Base-by-base conservation (phyloP, 345 rosid species). In the Viola odorata region DNA sequence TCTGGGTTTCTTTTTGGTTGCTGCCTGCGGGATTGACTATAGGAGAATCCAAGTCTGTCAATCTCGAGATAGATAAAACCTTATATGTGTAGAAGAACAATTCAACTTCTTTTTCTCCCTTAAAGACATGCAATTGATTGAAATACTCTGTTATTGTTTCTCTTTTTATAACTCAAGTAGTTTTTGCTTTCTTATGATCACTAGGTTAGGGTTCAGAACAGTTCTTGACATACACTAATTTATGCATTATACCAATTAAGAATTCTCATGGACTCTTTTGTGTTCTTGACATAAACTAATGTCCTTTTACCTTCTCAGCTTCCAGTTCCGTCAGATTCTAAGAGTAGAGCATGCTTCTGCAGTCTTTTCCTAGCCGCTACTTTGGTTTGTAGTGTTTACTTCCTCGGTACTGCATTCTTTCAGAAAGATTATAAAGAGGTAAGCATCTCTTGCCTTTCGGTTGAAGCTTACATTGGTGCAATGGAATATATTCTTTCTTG, bases 351-450 rank as follows among this genome's bases (percentile, higher is more conserved):
- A 39, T 82, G 84, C 69, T 68, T 91, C 53, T 81, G 77, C 66
- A 81, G 77, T 60, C 53, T 84, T 61, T 74, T 86, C 15, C 12
- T 81, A 32, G 66, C 75, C 1, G 73, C 77, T 60, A 63, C 84
- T 56, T 70, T 91, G 57, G 58, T 87, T 11, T 83, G 76, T 51
- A 77, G 81, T 48, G 87, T 79, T 63, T 91, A 81, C 80, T 82
- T 86, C 74, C 61, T 85, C 50, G 70, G 85, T 45, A 57, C 75
- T 69, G 76, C 84, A 49, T 74, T 75, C 41, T 50, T 79, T 16
- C 72, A 67, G 41, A 57, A 79, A 72, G 78, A 84, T 50, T 76
- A 84, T 61, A 84, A 71, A 69, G 81, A 80, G 65, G 98, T 89
- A 75, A 53, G 84, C 55, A 51, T 58, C 58, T 72, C 38, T 69